Evolutionary conservation across 148 eudicot species (phyloP), one percentile per base, ranked within the genome.

Genomic region (Vaccinium corymbosum): DNA sequence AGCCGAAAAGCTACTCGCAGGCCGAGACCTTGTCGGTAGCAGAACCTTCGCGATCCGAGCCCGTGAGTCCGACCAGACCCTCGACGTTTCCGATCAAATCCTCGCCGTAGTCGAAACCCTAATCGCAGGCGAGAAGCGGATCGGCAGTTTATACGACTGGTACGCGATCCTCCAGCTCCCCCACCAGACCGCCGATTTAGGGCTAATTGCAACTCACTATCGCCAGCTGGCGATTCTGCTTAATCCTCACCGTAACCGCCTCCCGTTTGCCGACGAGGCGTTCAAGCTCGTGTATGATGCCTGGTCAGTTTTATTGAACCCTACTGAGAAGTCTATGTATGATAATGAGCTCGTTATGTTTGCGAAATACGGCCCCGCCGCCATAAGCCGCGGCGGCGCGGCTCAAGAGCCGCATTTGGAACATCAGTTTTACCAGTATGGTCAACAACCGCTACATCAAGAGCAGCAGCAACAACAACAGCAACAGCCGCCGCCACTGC

Each of bases 11-110:
- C 90, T 94, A 2, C 83, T 97, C 3, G 86, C 90, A 7, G 83
- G 89, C 6, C 92, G 94, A 15, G 99, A 97, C 87, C 89, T 97
- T 8, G 59, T 91, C 79, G 94, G 97, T 0, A 84, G 93, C 85
- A 90, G 88, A 75, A 91, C 98, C 19, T 94, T 96, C 83, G 98
- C 97, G 81, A 90, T 88, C 87, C 93, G 98, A 7, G 98, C 95
- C 12, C 88, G 91, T 1, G 98, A 96, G 17, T 87, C 98, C 57
- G 97, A 96, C 93, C 98, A 97, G 11, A 82, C 86, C 12, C 93
- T 91, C 84, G 84, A 82, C 2, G 76, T 86, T 3, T 88, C 98
- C 75, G 95, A 94, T 61, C 98, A 90, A 70, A 92, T 94, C 53
- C 82, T 96, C 19, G 93, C 98, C 42, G 90, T 95, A 7, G 92